phyloP scores from a whole-genome alignment of 2,329 filamentous ascomycete genomes.

The Pseudocercospora pini-densiflorae region DNA sequence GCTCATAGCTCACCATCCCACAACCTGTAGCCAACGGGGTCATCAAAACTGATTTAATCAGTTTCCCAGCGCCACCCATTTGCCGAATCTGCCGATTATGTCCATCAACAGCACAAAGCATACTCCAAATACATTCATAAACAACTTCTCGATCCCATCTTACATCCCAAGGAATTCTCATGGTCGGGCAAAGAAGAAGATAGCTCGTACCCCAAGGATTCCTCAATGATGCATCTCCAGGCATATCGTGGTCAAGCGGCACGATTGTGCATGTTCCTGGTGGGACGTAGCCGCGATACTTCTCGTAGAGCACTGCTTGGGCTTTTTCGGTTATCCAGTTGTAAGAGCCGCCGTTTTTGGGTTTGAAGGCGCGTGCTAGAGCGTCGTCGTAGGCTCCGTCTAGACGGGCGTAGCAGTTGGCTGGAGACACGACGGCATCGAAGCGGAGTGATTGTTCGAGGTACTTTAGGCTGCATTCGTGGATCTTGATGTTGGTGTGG shows the following conservation, averaged over 20 bases:
- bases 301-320: slow-evolving; percentile 49
- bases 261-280: slow-evolving; percentile 58
- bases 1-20: slow-evolving; percentile 51
- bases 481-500: slow-evolving; percentile 29
- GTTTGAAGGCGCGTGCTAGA: slow-evolving; percentile 56
- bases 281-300: slow-evolving; percentile 56
- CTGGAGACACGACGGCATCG: slow-evolving; percentile 58
- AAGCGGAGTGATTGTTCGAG: slow-evolving; percentile 46
- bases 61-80: background rate
- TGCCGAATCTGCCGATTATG: slow-evolving; percentile 46
- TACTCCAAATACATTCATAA: slow-evolving; percentile 59
- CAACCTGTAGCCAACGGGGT: slow-evolving; percentile 58
- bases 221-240: slow-evolving; percentile 31
- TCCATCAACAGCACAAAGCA: slow-evolving; percentile 55
- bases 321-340: slow-evolving; percentile 52
- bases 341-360: slow-evolving; percentile 46
- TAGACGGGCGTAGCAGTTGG: slow-evolving; percentile 59
- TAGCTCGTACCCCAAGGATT: slow-evolving; percentile 44
- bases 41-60: slow-evolving; percentile 40
- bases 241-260: slow-evolving; percentile 26
- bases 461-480: slow-evolving; percentile 46
- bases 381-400: slow-evolving; percentile 62
- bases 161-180: slow-evolving; percentile 52
- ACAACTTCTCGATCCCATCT: slow-evolving; percentile 59
- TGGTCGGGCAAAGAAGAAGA: slow-evolving; percentile 59